Conservation (phyloP, 441 rosid genomes). For the Syzygium syzygioides region DNA sequence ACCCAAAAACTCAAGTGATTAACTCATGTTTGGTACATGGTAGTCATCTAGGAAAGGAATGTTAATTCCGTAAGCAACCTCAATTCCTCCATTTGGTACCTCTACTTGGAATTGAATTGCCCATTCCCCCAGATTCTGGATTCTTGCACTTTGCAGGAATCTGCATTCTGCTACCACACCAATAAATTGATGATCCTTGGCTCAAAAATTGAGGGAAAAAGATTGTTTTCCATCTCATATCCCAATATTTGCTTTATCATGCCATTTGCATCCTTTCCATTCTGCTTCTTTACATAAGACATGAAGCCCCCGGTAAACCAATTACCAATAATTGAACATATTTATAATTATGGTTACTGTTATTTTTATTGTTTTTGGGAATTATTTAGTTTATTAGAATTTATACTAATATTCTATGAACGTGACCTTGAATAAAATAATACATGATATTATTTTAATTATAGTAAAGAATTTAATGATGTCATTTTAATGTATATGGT, state of each 20-base stretch:
- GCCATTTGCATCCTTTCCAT: neutral
- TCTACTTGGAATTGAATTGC: neutral
- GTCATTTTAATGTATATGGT: neutral
- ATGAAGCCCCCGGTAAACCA: neutral
- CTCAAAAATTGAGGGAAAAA: neutral
- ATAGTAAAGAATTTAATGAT: neutral
- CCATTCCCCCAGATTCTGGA: neutral
- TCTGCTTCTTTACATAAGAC: neutral
- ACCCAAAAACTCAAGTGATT: neutral
- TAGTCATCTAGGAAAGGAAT: neutral
- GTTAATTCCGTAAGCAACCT: neutral
- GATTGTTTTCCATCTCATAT: neutral
- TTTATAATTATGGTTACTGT: neutral
- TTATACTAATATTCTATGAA: neutral
- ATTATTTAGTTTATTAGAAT: neutral
- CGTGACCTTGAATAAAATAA: neutral
- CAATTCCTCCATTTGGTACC: neutral
- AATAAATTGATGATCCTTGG: neutral
- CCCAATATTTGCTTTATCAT: neutral
- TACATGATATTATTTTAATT: neutral
- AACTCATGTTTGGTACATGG: neutral
- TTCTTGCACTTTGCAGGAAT: neutral
- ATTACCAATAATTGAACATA: neutral
- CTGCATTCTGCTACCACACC: neutral
- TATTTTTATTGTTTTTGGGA: neutral